Conservation (phyloP, 331 rosid genomes). For the Quercus tomentella region DNA sequence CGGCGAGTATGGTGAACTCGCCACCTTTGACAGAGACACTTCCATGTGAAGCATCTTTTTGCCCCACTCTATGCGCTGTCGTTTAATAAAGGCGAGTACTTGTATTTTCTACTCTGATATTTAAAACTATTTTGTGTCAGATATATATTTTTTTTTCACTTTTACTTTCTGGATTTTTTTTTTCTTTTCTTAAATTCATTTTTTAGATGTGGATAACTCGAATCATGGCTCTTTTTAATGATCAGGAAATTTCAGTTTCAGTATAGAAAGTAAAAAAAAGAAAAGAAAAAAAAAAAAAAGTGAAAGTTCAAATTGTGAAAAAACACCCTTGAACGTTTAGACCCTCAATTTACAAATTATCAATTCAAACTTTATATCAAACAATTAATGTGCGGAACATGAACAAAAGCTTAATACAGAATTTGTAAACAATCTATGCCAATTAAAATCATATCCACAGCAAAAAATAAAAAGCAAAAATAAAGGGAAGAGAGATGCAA, state of each 20-base stretch:
- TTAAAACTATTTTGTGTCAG: neutral
- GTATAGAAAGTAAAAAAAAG: neutral
- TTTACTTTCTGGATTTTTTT: neutral
- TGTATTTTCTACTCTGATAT: neutral
- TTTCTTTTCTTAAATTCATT: no score
- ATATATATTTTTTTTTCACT: neutral
- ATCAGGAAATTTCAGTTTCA: conserved; percentile 6
- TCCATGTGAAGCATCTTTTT: conserved; percentile 1
- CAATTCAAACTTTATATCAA: no score
- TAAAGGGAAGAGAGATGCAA: no score
- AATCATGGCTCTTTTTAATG: conserved; percentile 6
- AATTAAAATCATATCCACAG: no score
- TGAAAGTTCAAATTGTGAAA: no score
- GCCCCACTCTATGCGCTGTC: neutral
- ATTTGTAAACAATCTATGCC: no score
- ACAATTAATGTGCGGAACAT: no score
- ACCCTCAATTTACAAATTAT: no score
- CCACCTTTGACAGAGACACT: neutral
- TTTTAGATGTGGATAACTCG: neutral
- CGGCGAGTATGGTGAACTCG: neutral
- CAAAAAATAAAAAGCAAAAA: no score
- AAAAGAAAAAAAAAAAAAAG: no score
- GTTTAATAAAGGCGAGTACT: neutral
- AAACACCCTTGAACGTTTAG: no score
- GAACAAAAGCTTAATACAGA: no score